Evolutionary conservation across 768 basidiomycete species (phyloP).

Genomic region (Russula abietina): DNA sequence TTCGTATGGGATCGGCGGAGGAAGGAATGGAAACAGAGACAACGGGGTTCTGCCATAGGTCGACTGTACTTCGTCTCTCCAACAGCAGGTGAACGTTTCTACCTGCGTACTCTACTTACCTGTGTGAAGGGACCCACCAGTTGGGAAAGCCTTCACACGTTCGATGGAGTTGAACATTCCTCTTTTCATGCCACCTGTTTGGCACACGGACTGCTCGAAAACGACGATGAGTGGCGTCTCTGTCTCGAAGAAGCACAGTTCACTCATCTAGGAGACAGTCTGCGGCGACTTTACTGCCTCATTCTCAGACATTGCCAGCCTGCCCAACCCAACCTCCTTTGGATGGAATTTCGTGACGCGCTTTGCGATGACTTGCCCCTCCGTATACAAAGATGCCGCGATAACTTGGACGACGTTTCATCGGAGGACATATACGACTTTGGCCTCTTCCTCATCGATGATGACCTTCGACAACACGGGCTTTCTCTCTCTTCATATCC

Average conservation of each 20-base stretch:
- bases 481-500: too few species aligned
- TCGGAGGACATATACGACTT: too few species aligned
- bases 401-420: too few species aligned
- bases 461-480: too few species aligned
- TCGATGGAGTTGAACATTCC: background rate
- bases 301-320: background rate
- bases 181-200: background rate
- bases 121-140: rapidly evolving
- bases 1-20: background rate
- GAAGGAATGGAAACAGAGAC: background rate
- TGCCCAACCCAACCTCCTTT: background rate
- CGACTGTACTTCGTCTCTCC: background rate
- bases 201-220: background rate
- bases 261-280: too few species aligned
- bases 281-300: background rate
- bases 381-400: too few species aligned
- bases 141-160: background rate
- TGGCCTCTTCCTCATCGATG: too few species aligned
- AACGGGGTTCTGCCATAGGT: background rate
- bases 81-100: background rate
- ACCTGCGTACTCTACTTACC: background rate
- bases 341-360: background rate
- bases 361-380: background rate
- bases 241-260: background rate
- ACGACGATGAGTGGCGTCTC: background rate